Base-by-base conservation (phyloP, 2,329 filamentous ascomycete genomes). In the Talaromyces albobiverticillius region DNA sequence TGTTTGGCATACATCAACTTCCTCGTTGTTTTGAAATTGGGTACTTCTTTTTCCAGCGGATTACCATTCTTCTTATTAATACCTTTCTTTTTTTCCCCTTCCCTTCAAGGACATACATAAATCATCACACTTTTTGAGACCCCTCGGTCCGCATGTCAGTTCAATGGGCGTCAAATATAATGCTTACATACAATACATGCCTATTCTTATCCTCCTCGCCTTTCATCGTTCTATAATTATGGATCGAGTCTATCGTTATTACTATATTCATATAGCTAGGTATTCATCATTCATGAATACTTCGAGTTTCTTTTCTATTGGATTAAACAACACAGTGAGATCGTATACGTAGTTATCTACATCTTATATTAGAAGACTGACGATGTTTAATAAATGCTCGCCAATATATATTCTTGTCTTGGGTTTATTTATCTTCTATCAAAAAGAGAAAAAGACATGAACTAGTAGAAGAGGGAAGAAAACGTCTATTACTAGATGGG, bases 1-100 rank as follows among this genome's bases (percentile, higher is more conserved):
- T n/a, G n/a, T n/a, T n/a, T n/a, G n/a, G n/a, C n/a, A n/a, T 47
- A 11, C 32, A 42, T 42, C 22, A 46, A 42, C 34, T 51, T 36
- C 36, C 45, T 36, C 16, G 13, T n/a, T 14, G 32, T 36, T 36
- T n/a, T 36, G 14, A 36, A 7, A 7, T 16, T 16, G 31, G 6
- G 22, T 7, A 20, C 41, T 23, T 51, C 36, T 23, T 50, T 60
- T 45, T 4, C 25, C 16, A 26, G 36, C 36, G 18, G 41, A 46
- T 42, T 42, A 14, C 48, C 52, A 29, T 50, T 49, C 54, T 50
- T 49, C 47, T 59, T 59, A 43, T 60, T 53, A n/a, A 48, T 56
- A 54, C 47, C 47, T 29, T 40, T 51, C 41, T 36, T 48, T 54
- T 16, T 11, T 45, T 6, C 7, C 32, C n/a, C n/a, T 36, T 7